Evolutionary conservation across 495 filamentous ascomycete species (phyloP).

Genomic region (Penicillium parvum): DNA sequence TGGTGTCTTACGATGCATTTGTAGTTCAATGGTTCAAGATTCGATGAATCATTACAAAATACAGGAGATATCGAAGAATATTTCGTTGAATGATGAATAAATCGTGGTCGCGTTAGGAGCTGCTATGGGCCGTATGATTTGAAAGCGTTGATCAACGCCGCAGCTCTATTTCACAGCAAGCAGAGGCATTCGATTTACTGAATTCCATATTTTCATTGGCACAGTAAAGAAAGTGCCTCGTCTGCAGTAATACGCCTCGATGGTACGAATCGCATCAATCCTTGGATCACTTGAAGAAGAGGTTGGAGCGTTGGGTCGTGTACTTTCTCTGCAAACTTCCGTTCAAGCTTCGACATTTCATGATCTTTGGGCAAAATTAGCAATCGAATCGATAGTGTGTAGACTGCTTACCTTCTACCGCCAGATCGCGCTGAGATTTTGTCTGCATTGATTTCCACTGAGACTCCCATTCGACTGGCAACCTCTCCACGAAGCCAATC

Average conservation of each 20-base stretch:
- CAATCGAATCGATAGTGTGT: neutral
- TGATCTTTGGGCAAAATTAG: slow-evolving; percentile 1
- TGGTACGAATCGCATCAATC: slow-evolving; percentile 16
- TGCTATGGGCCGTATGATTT: no score
- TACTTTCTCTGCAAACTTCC: slow-evolving; percentile 7
- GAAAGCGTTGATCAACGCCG: no score
- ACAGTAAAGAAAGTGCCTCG: slow-evolving; percentile 6
- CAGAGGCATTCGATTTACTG: no score
- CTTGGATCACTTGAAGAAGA: slow-evolving; percentile 8
- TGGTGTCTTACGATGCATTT: no score
- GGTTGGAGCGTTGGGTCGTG: slow-evolving; percentile 5
- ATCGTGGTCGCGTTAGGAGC: no score
- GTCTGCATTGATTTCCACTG: slow-evolving; percentile 13
- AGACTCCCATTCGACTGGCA: slow-evolving; percentile 18
- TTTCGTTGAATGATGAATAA: no score
- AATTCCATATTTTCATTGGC: no score
- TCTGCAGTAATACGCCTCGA: slow-evolving; percentile 14
- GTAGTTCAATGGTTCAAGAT: no score
- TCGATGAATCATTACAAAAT: no score
- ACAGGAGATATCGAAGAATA: no score
- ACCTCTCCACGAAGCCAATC: slow-evolving; percentile 15
- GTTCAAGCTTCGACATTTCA: slow-evolving; percentile 8
- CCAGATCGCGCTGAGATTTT: slow-evolving; percentile 3
- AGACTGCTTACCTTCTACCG: neutral
- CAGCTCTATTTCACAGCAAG: no score